A percentile compares a stretch with the other conserved stretches of the same genome.
Conservation (phyloP, 2,329 filamentous ascomycete species). For the Apiospora saccharicola region DNA sequence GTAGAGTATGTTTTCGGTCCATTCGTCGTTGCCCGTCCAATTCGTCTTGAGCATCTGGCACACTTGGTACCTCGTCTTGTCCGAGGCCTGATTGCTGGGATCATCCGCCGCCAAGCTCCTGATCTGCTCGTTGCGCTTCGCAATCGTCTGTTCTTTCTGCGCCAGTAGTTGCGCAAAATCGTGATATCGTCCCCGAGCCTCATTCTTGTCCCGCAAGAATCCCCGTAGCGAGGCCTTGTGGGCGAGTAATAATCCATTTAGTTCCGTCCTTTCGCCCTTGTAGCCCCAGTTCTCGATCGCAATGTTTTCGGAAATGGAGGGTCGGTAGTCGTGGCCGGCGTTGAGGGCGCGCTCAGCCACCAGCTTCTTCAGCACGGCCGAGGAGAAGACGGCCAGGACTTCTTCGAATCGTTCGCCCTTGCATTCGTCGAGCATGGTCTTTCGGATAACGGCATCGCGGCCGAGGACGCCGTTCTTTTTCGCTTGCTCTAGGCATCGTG, state of each 20-base stretch:
- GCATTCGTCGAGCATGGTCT: constrained; percentile 97
- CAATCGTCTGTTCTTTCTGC: constrained; percentile 66
- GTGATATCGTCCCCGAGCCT: constrained; percentile 63
- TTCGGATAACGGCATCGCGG: constrained; percentile 80
- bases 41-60: constrained; percentile 71
- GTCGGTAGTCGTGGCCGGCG: constrained; percentile 45
- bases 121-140: constrained; percentile 58
- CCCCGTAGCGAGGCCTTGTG: constrained; percentile 73
- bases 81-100: constrained; percentile 45
- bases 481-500: constrained; percentile 80
- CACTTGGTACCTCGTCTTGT: constrained; percentile 56
- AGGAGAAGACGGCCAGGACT: constrained; percentile 83
- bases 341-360: constrained; percentile 54
- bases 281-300: constrained; percentile 67
- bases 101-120: constrained; percentile 38
- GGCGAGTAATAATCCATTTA: constrained; percentile 75
- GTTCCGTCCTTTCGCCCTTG: constrained; percentile 58
- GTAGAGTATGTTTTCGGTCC: constrained; percentile 74
- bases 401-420: constrained; percentile 91
- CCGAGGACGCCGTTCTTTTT: constrained; percentile 89
- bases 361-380: constrained; percentile 77
- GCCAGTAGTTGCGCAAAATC: constrained; percentile 72
- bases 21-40: constrained; percentile 80
- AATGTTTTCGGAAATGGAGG: constrained; percentile 60
- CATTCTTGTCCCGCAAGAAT: constrained; percentile 65